Conservation (phyloP, 78 protist species). For the Dictyostelium discoideum region DNA sequence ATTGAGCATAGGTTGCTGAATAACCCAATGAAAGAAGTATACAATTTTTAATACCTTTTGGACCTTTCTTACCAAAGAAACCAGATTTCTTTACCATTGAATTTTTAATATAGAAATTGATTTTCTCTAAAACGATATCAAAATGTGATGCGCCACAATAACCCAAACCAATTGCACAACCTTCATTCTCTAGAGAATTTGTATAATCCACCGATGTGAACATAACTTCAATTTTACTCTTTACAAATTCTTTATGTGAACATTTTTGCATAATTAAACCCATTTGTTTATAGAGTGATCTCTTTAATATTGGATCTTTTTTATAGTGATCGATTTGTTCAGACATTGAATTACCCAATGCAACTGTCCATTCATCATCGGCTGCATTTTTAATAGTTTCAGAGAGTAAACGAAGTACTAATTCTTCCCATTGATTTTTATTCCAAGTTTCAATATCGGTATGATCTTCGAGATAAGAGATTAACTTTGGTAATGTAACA, state of each 20-base stretch:
- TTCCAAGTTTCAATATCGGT: constrained; percentile 23
- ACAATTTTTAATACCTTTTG: constrained; percentile 70
- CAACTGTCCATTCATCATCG: constrained; percentile 85
- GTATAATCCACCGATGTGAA: constrained; percentile 61
- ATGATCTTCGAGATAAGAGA: constrained; percentile 41
- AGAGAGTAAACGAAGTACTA: constrained; percentile 51
- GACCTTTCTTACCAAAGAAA: constrained; percentile 79
- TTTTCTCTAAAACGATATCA: constrained; percentile 76
- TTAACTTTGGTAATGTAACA: constrained; percentile 75
- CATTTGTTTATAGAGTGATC: constrained; percentile 53
- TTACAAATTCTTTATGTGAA: constrained; percentile 70
- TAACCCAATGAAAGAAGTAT: constrained; percentile 62
- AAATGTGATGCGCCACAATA: constrained; percentile 67
- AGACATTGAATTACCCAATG: constrained; percentile 36
- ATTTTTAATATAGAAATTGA: constrained; percentile 11
- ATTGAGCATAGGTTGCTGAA: constrained; percentile 51
- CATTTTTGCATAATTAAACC: constrained; percentile 81
- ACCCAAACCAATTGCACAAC: constrained; percentile 85
- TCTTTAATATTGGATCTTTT: constrained; percentile 38
- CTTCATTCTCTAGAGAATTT: constrained; percentile 58
- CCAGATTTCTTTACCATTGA: constrained; percentile 76
- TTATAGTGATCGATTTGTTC: constrained; percentile 77
- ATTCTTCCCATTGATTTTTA: constrained; percentile 73
- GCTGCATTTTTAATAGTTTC: constrained; percentile 78
- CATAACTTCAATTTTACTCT: constrained; percentile 59